These are phyloP conservation scores for Apiotrichum gracile DNA, from an alignment of 1,284 basidiomycete genomes.

Conservation along the genomic window DNA sequence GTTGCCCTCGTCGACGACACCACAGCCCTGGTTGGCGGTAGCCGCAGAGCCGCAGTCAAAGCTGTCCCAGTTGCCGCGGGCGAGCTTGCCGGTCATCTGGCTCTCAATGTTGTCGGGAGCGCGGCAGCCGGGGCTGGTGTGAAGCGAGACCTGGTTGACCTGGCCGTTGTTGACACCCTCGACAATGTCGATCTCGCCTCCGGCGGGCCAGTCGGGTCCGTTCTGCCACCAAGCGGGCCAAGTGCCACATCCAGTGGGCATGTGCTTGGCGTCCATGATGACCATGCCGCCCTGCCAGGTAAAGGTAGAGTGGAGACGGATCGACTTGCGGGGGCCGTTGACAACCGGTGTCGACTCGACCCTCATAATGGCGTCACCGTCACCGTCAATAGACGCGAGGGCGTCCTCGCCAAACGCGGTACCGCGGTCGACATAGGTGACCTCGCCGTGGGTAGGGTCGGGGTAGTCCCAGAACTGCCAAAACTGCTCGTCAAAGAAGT, in stretches of 20 bases:
- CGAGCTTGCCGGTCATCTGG: conserved; percentile 54
- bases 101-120: conserved; percentile 54
- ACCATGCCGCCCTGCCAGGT: conserved; percentile 60
- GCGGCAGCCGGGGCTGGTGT: conserved; percentile 48
- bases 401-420: conserved; percentile 44
- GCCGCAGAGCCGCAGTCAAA: conserved; percentile 42
- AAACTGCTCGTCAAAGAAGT: conserved; percentile 63
- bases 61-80: conserved; percentile 40
- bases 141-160: conserved; percentile 48
- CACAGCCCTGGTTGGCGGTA: conserved; percentile 49
- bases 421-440: conserved; percentile 36
- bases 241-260: conserved; percentile 81
- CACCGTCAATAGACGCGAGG: conserved; percentile 56
- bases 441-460: conserved; percentile 75
- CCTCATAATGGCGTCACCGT: conserved; percentile 71
- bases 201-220: conserved; percentile 52
- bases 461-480: conserved; percentile 66
- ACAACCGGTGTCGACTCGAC: conserved; percentile 74
- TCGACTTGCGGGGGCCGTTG: conserved; percentile 59
- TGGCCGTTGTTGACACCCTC: conserved; percentile 49
- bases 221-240: conserved; percentile 54
- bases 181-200: conserved; percentile 55
- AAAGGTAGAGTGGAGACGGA: conserved; percentile 63
- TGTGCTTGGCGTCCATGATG: conserved; percentile 77
- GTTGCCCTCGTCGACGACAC: conserved; percentile 32